A percentile compares a stretch with the other conserved stretches of the same genome.
Evolutionary conservation across 1,284 basidiomycete species (phyloP).

Genomic region (Leucoagaricus sp.): DNA sequence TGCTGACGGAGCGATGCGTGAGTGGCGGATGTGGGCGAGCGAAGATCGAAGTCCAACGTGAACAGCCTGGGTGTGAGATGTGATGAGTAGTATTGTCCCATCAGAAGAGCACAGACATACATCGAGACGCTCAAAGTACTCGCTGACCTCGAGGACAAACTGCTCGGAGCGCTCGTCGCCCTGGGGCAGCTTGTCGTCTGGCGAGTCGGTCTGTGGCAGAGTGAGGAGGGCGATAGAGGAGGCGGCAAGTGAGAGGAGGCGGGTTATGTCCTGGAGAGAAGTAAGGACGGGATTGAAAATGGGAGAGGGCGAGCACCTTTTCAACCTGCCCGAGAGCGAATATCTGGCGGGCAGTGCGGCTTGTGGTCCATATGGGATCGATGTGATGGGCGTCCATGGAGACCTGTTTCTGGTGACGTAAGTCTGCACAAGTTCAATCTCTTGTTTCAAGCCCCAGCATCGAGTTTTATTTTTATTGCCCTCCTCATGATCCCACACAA

Average conservation of each 20-base stretch:
- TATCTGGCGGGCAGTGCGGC: constrained; percentile 78
- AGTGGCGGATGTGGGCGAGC: constrained; percentile 76
- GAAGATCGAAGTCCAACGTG: constrained; percentile 75
- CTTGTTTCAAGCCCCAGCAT: constrained; percentile 2
- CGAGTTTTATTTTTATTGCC: background rate
- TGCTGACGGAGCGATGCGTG: constrained; percentile 79
- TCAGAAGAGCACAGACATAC: constrained; percentile 40
- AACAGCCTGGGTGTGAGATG: constrained; percentile 50
- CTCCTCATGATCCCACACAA: background rate
- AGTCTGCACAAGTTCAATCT: too few species aligned
- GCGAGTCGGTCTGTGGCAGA: constrained; percentile 72
- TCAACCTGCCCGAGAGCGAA: constrained; percentile 80
- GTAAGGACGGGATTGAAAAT: background rate
- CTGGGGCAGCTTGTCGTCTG: constrained; percentile 66
- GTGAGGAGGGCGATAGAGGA: constrained; percentile 76
- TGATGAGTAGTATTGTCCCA: constrained; percentile 10
- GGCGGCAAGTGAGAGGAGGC: constrained; percentile 70
- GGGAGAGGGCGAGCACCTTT: constrained; percentile 51
- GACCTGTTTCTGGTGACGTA: constrained; percentile 11
- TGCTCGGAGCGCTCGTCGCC: constrained; percentile 81
- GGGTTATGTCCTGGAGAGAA: constrained; percentile 77
- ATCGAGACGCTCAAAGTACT: constrained; percentile 80
- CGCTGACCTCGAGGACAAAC: constrained; percentile 79
- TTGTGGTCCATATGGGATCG: constrained; percentile 80
- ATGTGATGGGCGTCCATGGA: constrained; percentile 32